Conservation (phyloP, 306 rosid genomes). For the Trifolium repens region DNA sequence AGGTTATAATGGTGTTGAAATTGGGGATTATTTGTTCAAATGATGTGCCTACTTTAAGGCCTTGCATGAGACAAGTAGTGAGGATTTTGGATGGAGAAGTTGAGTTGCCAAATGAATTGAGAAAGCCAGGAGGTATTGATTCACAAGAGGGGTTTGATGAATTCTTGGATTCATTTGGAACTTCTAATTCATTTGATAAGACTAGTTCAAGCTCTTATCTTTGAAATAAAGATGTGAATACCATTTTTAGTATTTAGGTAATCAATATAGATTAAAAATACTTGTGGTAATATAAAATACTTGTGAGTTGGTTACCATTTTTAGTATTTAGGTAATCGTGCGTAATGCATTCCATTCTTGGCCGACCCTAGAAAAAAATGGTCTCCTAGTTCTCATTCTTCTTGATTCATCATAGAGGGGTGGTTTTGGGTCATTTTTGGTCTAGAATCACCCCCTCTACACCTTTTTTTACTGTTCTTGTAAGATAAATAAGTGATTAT, state of each 20-base stretch:
- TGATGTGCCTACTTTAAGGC: conserved; percentile 54
- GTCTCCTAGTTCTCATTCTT: too few species aligned
- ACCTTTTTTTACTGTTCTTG: too few species aligned
- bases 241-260: not conserved
- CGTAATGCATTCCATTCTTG: too few species aligned
- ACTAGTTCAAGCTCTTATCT: conserved; percentile 50
- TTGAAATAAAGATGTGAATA: conserved; percentile 39
- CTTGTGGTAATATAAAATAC: too few species aligned
- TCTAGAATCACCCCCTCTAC: too few species aligned
- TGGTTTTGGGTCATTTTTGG: too few species aligned
- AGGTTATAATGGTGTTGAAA: conserved; percentile 60
- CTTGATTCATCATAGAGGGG: too few species aligned
- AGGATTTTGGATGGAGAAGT: conserved; percentile 71
- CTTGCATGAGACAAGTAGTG: conserved; percentile 29
- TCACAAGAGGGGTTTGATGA: conserved; percentile 25
- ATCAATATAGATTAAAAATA: too few species aligned
- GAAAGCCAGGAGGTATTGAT: conserved; percentile 43
- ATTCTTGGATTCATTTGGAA: conserved; percentile 58
- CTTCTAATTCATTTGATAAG: conserved; percentile 55
- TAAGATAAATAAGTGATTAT: too few species aligned
- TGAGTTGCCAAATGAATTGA: conserved; percentile 48
- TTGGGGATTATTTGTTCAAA: conserved; percentile 73
- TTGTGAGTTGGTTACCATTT: too few species aligned
- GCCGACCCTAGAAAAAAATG: too few species aligned
- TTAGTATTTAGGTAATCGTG: too few species aligned